phyloP scores from a whole-genome alignment of 768 basidiomycete genomes.

The Termitomyces sp. region DNA sequence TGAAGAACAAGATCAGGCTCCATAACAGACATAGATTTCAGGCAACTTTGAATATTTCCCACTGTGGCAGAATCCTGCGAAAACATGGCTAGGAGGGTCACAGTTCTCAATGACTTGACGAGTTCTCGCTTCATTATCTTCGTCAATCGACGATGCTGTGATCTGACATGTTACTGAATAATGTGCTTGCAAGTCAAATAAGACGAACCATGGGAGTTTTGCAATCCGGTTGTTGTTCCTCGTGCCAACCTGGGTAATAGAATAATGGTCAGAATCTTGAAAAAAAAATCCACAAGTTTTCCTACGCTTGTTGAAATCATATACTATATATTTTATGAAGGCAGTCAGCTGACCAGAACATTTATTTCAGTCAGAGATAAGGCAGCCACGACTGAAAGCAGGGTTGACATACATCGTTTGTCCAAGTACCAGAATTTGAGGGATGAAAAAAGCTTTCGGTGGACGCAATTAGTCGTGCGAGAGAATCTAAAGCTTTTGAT shows the following conservation, averaged over 20 bases:
- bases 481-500: conserved; percentile 77
- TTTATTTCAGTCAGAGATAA: neutral
- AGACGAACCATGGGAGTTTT: conserved; percentile 62
- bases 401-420: conserved; percentile 49
- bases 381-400: neutral
- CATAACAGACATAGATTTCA: conserved; percentile 79
- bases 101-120: conserved; percentile 75
- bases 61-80: conserved; percentile 75
- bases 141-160: conserved; percentile 70
- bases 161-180: neutral
- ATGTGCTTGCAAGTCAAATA: neutral
- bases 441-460: conserved; percentile 92
- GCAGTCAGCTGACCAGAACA: conserved; percentile 52
- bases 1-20: conserved; percentile 84
- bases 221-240: conserved; percentile 72
- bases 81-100: conserved; percentile 86
- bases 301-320: conserved; percentile 78
- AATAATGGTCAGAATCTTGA: neutral
- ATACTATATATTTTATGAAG: conserved; percentile 80
- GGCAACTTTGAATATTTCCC: conserved; percentile 67
- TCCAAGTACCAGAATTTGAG: conserved; percentile 81
- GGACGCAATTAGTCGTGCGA: conserved; percentile 80
- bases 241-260: conserved; percentile 56
- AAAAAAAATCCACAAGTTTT: neutral
- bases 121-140: conserved; percentile 76